Evolutionary conservation across 2,329 filamentous ascomycete species (phyloP).

Genomic region (Fusarium sp.): DNA sequence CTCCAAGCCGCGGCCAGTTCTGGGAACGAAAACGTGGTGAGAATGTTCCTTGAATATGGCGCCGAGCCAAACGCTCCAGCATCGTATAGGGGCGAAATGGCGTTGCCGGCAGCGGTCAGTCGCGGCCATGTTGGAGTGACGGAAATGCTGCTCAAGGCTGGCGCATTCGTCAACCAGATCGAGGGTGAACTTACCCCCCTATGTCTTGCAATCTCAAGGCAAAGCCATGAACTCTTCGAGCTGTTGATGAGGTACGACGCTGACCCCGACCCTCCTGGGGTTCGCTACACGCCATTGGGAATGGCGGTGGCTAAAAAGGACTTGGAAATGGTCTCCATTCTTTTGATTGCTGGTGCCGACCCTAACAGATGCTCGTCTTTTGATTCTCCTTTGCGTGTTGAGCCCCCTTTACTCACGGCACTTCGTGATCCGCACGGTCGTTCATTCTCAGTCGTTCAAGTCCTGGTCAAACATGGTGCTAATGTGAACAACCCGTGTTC

Average conservation of each 20-base stretch:
- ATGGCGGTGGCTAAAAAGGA: background rate
- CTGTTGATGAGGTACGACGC: background rate
- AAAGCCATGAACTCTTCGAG: background rate
- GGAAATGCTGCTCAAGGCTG: background rate
- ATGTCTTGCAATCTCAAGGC: background rate
- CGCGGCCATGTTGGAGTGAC: background rate
- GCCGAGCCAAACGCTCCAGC: background rate
- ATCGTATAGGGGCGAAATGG: background rate
- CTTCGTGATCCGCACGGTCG: accelerated
- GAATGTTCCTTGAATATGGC: background rate
- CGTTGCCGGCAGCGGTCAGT: background rate
- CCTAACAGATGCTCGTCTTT: background rate
- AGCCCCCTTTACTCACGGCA: background rate
- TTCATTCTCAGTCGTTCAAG: background rate
- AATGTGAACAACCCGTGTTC: background rate
- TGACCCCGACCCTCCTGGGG: background rate
- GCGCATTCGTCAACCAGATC: background rate
- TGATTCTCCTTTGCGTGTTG: accelerated
- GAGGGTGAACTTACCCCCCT: background rate
- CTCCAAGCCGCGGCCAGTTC: background rate
- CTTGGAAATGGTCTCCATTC: background rate
- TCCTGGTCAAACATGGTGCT: background rate
- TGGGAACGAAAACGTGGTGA: background rate
- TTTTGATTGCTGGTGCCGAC: background rate
- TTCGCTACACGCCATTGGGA: background rate